Evolutionary conservation across 139 green algal species (phyloP).

Genomic region (Nannochloris sp.): DNA sequence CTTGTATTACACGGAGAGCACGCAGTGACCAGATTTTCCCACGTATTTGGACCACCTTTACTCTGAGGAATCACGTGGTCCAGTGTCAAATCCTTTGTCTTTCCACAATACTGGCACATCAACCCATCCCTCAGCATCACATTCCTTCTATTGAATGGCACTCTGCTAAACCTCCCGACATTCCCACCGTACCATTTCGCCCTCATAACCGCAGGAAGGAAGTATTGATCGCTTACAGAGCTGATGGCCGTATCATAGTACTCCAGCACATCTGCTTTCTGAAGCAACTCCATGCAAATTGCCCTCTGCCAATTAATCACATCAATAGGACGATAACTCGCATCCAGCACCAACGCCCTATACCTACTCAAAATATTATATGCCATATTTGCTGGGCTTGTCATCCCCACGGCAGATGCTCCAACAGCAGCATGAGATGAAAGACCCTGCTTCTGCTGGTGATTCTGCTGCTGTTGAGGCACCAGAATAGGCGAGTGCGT

Average conservation of each 20-base stretch:
- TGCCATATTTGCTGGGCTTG: neutral
- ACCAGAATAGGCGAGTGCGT: neutral
- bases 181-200: constrained; percentile 10
- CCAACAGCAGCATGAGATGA: neutral
- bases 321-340: constrained; percentile 45
- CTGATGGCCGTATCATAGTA: constrained; percentile 38
- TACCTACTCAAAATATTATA: constrained; percentile 11
- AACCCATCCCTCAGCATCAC: constrained; percentile 38
- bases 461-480: neutral
- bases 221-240: constrained; percentile 3
- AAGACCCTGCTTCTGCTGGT: neutral
- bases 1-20: constrained; percentile 45
- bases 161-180: neutral
- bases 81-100: constrained; percentile 29
- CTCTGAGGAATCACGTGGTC: constrained; percentile 35
- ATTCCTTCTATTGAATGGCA: constrained; percentile 40
- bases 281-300: constrained; percentile 36
- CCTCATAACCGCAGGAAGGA: constrained; percentile 27
- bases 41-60: constrained; percentile 36
- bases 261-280: constrained; percentile 56
- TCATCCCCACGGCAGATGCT: neutral
- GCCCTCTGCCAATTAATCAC: constrained; percentile 47
- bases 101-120: constrained; percentile 47
- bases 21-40: constrained; percentile 50
- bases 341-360: constrained; percentile 49